A percentile compares a stretch with the other conserved stretches of the same genome.
Evolutionary conservation across 345 rosid genomes (phyloP).

Genomic region (Camelina sativa): DNA sequence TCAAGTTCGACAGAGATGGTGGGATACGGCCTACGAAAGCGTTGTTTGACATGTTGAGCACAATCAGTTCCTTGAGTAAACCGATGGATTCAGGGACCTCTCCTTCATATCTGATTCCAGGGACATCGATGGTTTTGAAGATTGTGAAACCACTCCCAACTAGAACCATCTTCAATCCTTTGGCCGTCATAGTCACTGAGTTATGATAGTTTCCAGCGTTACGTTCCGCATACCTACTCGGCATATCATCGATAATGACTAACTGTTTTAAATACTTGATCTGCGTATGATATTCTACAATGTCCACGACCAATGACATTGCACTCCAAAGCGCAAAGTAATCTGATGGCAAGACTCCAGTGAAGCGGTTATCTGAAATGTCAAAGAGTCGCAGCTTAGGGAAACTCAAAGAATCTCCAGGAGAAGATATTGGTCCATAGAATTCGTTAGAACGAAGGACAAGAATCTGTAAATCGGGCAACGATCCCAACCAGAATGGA

Average conservation of each 20-base stretch:
- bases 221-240: not conserved
- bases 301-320: slow-evolving; percentile 24
- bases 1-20: slow-evolving; percentile 22
- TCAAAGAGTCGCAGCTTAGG: slow-evolving; percentile 54
- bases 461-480: slow-evolving; percentile 35
- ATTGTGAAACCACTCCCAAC: slow-evolving; percentile 28
- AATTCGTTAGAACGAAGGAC: slow-evolving; percentile 54
- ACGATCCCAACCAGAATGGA: slow-evolving; percentile 47
- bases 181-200: slow-evolving; percentile 8
- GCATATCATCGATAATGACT: not conserved
- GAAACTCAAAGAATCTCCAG: not conserved
- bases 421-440: slow-evolving; percentile 46
- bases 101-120: slow-evolving; percentile 31
- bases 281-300: not conserved
- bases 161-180: slow-evolving; percentile 19
- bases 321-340: slow-evolving; percentile 29
- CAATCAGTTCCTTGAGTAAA: slow-evolving; percentile 25
- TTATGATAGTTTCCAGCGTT: not conserved
- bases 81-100: slow-evolving; percentile 24
- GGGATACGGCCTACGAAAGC: slow-evolving; percentile 30
- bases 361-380: slow-evolving; percentile 47
- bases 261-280: no score
- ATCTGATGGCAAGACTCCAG: slow-evolving; percentile 17
- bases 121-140: slow-evolving; percentile 32
- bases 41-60: slow-evolving; percentile 38